Evolutionary conservation across 768 basidiomycete species (phyloP), one percentile per base, ranked within the genome.

Genomic region (Leucocoprinus birnbaumii): DNA sequence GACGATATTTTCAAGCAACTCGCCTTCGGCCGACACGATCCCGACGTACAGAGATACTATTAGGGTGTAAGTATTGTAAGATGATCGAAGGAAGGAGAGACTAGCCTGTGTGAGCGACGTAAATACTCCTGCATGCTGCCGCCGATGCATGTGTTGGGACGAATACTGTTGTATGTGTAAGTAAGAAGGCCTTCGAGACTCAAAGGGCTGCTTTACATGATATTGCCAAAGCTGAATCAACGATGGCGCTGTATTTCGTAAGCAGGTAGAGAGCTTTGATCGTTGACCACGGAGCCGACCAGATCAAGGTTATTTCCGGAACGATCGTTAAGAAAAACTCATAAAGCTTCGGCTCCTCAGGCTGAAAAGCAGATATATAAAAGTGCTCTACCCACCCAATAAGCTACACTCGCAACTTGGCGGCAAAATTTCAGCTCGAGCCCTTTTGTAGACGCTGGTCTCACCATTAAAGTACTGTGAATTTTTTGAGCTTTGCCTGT

Each of bases 181-280:
- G 31, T 11, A 5, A 11, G 6, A 31, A 11, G 11, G 31, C 6
- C 31, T 5, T 31, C 6, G 11, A 31, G 31, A 11, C 6, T 31
- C 31, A 31, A 11, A 31, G 6, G 6, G 6, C 11, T 11, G 31
- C 6, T 11, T 31, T 11, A 48, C 47, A 18, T 19, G n/a, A 31
- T n/a, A 48, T 48, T 34, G 47, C 27, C 10, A 48, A 21, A 10
- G 9, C 47, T 4, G 34, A 48, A 18, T 48, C 47, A 11, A 48
- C 21, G 26, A 48, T 14, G 19, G 47, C 27, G 19, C 47, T 34
- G 13, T 48, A 48, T 34, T 27, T 48, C 10, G 47, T 14, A 19
- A 48, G 16, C 27, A 48, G 27, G 27, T 48, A 48, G n/a, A 48
- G 47, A n/a, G 35, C 47, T 37, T 48, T 48, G 16, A 34, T 34